Percentiles rank a stretch among this genome's conserved stretches.
Evolutionary conservation across 208 protist genomes (phyloP).

Genomic region (Tritrichomonas foetus): DNA sequence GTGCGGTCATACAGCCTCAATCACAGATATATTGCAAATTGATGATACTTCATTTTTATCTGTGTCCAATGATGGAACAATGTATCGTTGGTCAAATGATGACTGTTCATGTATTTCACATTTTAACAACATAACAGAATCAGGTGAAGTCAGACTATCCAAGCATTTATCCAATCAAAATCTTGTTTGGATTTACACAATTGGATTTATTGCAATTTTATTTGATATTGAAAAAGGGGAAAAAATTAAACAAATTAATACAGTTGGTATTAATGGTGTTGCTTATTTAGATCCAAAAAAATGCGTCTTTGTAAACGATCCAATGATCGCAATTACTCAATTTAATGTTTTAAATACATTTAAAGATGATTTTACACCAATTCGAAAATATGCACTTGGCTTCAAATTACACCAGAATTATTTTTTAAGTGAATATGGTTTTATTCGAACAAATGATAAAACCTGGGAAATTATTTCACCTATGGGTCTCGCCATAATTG

Average conservation of each 20-base stretch:
- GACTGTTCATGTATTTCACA: neutral
- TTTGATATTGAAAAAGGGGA: neutral
- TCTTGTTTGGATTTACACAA: neutral
- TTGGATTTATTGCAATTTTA: neutral
- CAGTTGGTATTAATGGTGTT: neutral
- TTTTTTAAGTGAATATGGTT: neutral
- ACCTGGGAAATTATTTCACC: neutral
- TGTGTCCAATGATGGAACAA: slow-evolving; percentile 10
- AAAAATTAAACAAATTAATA: neutral
- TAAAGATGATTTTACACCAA: neutral
- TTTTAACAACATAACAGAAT: neutral
- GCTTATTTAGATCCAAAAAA: neutral
- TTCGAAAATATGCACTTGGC: neutral
- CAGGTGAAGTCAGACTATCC: neutral
- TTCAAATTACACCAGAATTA: neutral
- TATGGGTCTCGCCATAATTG: neutral
- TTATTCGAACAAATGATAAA: neutral
- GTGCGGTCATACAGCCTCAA: neutral
- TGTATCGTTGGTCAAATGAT: neutral
- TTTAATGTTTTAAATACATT: neutral
- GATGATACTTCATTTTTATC: neutral
- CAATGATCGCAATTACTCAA: neutral
- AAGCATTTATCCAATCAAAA: neutral
- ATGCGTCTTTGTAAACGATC: neutral
- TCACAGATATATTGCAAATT: neutral